Evolutionary conservation across 805 yeast species (phyloP), one percentile per base, ranked within the genome.

Genomic region (Hanseniaspora occidentalis): DNA sequence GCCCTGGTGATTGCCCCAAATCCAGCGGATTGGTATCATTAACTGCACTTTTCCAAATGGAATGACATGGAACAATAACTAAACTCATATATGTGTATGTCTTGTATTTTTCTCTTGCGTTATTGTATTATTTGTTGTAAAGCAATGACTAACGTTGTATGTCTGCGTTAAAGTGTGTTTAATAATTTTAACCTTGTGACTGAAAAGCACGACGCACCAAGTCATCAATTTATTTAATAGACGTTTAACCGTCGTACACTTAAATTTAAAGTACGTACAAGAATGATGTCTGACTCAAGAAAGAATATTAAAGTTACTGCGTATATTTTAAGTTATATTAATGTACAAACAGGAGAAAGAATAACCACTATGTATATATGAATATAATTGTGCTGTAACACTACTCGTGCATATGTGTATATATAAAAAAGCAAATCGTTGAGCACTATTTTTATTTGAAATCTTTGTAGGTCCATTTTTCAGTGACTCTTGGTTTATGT

Each of bases 401-500:
- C n/a, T n/a, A n/a, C n/a, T n/a, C n/a, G n/a, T n/a, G n/a, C n/a
- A n/a, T n/a, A n/a, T n/a, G n/a, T 25, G 8, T 13, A 25, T 5
- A 25, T 14, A n/a, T 16, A n/a, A 29, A n/a, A 14, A 7, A 25
- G 10, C 29, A 25, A 25, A 25, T 25, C 11, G 18, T 8, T n/a
- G 8, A n/a, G 8, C 5, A 29, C 4, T 42, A 36, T 31, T 13
- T 38, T 52, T 66, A 79, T 62, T 79, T 79, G 55, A 83, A 84
- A 62, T 89, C 94, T 65, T 89, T 89, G 64, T 82, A 84, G 25
- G 88, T 73, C 94, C 94, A 85, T 64, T 88, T 89, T 60, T 89
- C 96, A 23, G 94, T 82, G 46, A 81, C 62, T 67, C 81, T 84
- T 44, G 71, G 79, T 50, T 76, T 69, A 54, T 79, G 80, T 57